Base-by-base conservation (phyloP, 2,329 filamentous ascomycete genomes). In the Pseudogymnoascus sp. region DNA sequence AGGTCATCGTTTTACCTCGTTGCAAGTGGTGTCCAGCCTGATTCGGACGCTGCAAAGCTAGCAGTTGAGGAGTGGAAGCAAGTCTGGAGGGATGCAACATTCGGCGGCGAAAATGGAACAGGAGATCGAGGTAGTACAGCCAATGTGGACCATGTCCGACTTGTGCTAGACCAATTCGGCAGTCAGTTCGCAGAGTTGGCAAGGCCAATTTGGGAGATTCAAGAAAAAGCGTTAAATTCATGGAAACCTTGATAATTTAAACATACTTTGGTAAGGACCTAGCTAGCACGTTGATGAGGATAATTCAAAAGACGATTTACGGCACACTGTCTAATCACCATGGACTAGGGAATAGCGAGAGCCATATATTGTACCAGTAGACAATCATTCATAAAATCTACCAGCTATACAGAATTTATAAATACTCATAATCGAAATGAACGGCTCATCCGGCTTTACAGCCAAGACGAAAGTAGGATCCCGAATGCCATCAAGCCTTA, bases 1-100 rank as follows among this genome's bases (percentile, higher is more conserved):
- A 63, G 66, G 31, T 66, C 63, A 6, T 68, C 67, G 6, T 71
- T 70, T 45, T 71, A 71, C 61, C 61, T 71, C 39, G 62, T 71
- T 41, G 69, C 69, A 6, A 68, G 66, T 45, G 45, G 68, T 59
- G 63, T 69, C 4, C 59, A 66, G 12, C 52, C 66, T 23, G 26
- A 61, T 11, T 29, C 49, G 19, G 41, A 63, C 10, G 63, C 61
- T 11, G 67, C 66, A 16, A 41, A 58, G 29, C 59, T 61, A 19
- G 63, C 62, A 3, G 35, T 69, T n/a, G n/a, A 49, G n/a, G 62
- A 55, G 14, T 69, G 66, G 68, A 68, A 66, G 60, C 41, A 65
- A 21, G 45, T 26, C 14, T 69, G 68, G 68, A 66, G 64, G 62
- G 61, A 61, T 31, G 62, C 66, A 11, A 69, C 67, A 3, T 69